Evolutionary conservation across 257 asterid genomes (phyloP), one percentile per base, ranked within the genome.

Genomic region (Pogostemon cablin): DNA sequence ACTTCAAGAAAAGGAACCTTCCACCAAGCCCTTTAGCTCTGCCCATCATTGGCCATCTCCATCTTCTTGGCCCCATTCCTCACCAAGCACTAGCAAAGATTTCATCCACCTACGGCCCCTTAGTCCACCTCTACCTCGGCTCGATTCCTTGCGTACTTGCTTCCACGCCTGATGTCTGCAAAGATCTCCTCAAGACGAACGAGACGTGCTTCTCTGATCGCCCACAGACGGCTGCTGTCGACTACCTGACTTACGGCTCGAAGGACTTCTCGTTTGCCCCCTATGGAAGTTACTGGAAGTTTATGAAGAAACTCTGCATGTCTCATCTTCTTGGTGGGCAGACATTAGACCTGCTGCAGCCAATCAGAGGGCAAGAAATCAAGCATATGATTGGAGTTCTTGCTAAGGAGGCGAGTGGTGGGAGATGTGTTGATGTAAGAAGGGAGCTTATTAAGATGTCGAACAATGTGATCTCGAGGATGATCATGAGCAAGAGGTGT

Each of bases 271-370:
- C 96, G 0, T 88, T 86, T 50, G 92, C 96, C 0, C 91, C 92
- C 1, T 90, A 86, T 42, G 96, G 96, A 2, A 62, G 82, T 0
- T 85, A 83, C 62, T 88, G 96, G 93, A 89, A 87, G 78, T 89
- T 85, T 83, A 89, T 87, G 85, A 90, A 90, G 77, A 90, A 88
- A 32, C 68, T 90, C 17, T 90, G 96, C 81, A 85, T 88, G 90
- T 81, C 93, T 12, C 89, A 85, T 53, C 96, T 88, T 47, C 92
- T 90, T 0, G 87, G 92, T 0, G 95, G 89, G 4, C 83, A 69
- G 1, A 85, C 90, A 1, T 66, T 90, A 1, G 96, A 90, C 76
- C 66, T 81, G 6, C 55, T 86, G 57, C 80, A 66, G 68, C 97
- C 95, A 0, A 77, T 88, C 8, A 86, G 97, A 68, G 62, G 73